Base-by-base conservation (phyloP, 202 grass and related monocot genomes). In the Elaeis oleifera region DNA sequence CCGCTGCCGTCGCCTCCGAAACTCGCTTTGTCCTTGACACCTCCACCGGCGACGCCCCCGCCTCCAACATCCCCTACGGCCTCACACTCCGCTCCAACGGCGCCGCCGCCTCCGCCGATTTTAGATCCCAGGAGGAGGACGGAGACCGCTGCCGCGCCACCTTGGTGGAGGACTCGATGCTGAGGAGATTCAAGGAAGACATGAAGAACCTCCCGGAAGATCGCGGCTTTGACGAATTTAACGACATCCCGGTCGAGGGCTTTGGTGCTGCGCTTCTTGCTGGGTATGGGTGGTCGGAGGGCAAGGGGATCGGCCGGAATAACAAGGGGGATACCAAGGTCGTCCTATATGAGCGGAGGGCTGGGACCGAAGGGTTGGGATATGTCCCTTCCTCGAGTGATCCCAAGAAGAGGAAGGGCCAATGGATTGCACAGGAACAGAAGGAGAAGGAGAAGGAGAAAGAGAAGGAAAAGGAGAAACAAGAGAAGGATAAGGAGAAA, bases 251-350 rank as follows among this genome's bases (percentile, higher is more conserved):
- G 0, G 82, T 97, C 20, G 88, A 88, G 6, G 84, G 80, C 28
- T 90, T 86, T 39, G 94, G 69, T 13, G 82, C 82, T 28, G 88
- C 94, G 0, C 23, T 97, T 16, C 79, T 97, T 69, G 75, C 81
- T 50, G 94, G 88, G 18, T 97, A 97, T 3, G 88, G 94, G 56
- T 97, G 94, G 94, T 79, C 49, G 3, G 77, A 97, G 51, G 94
- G 88, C 61, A 88, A 86, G 79, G 88, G 67, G 32, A 52, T 97
- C 8, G 94, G 94, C 39, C 60, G 77, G 59, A 91, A 97, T 29
- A 97, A 89, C 51, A 85, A 76, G 32, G 71, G 71, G 4, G 88
- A 97, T 68, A 67, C 88, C 28, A 92, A 92, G 54, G 71, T 89
- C 72, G 70, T 89, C 25, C 68, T 89, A 61, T 81, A 81, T 31